phyloP scores from a whole-genome alignment of 2,329 filamentous ascomycete genomes.

The Lizonia empirigonia region DNA sequence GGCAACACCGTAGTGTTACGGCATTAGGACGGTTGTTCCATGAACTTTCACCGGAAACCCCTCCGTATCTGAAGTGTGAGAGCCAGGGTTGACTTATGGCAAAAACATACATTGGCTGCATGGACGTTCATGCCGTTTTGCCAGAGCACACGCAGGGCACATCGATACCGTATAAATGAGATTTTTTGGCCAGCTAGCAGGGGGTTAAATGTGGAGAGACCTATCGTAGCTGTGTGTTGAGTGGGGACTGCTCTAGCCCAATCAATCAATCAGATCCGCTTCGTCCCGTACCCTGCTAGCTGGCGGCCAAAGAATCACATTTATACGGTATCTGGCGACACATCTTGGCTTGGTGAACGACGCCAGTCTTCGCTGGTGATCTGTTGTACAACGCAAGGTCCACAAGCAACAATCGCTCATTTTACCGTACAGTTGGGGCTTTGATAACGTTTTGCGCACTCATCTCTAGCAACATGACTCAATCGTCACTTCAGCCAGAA shows the following conservation, averaged over 20 bases:
- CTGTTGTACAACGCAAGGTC: neutral
- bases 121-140: constrained; percentile 1
- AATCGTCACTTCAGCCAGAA: neutral
- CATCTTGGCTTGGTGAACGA: neutral
- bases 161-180: neutral
- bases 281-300: too few relatives aligned
- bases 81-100: neutral
- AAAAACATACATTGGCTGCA: constrained; percentile 3
- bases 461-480: neutral
- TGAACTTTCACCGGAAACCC: constrained; percentile 1
- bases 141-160: neutral
- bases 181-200: neutral
- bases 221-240: too few relatives aligned
- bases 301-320: too few relatives aligned
- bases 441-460: neutral
- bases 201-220: too few relatives aligned
- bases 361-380: neutral
- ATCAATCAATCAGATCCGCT: too few relatives aligned
- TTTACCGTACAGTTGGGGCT: neutral
- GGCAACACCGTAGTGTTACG: neutral
- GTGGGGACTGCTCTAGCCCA: too few relatives aligned
- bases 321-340: too few relatives aligned
- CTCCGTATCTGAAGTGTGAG: neutral
- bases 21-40: neutral
- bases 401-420: neutral